These are phyloP conservation scores for Dryas drummondii DNA, from an alignment of 306 rosid genomes.

Conservation along the genomic window DNA sequence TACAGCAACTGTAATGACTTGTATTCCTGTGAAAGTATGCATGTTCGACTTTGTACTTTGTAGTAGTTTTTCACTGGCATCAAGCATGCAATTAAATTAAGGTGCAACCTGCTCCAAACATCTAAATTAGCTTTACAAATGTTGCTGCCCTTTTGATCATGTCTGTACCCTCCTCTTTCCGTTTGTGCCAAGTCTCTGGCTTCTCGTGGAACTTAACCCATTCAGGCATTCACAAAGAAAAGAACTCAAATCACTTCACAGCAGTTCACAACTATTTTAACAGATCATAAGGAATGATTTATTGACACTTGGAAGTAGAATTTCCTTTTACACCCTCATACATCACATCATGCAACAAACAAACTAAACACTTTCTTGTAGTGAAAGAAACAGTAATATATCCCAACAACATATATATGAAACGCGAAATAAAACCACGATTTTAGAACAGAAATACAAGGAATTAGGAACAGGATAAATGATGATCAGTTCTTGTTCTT, in stretches of 20 bases:
- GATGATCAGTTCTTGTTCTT: conserved; percentile 25
- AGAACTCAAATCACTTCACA: neutral
- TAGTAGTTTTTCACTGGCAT: no score
- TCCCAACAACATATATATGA: conserved; percentile 1
- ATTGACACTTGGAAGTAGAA: conserved; percentile 5
- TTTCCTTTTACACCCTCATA: conserved; percentile 8
- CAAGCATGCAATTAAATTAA: no score
- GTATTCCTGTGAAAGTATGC: neutral
- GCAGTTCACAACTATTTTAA: neutral
- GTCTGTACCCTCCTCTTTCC: no score
- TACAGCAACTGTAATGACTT: neutral
- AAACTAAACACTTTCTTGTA: conserved; percentile 11
- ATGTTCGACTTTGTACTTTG: neutral
- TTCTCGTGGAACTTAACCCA: neutral
- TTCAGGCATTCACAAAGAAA: neutral
- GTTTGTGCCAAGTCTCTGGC: no score
- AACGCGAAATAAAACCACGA: neutral
- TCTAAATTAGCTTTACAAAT: no score
- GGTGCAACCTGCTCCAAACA: no score
- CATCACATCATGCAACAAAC: neutral
- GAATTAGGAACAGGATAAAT: neutral
- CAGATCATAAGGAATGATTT: neutral
- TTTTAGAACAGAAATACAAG: neutral
- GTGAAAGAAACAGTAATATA: conserved; percentile 7
- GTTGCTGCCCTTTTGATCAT: no score